Percentiles rank a stretch among this genome's conserved stretches.
These are phyloP conservation scores for Huntiella abstrusa DNA, from an alignment of 2,329 filamentous ascomycete genomes.

Conservation along the genomic window DNA sequence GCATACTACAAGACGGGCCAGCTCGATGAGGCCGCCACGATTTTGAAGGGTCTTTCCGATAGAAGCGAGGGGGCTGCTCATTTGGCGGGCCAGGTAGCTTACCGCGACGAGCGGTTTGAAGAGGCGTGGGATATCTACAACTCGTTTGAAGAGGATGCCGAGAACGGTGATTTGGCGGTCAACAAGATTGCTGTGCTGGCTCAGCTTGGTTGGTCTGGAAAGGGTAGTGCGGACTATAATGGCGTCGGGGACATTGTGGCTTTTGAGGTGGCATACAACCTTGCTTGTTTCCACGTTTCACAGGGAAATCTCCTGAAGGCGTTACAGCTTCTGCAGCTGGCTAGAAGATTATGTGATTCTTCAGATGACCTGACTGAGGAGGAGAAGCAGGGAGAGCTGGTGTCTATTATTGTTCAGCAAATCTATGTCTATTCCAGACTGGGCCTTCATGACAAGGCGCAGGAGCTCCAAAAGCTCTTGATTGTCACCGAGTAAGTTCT, in stretches of 20 bases:
- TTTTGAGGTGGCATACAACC: constrained; percentile 70
- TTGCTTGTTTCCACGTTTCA: constrained; percentile 54
- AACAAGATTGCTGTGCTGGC: constrained; percentile 55
- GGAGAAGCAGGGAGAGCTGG: constrained; percentile 54
- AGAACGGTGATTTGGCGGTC: constrained; percentile 58
- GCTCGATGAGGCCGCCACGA: constrained; percentile 37
- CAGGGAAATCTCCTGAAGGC: constrained; percentile 47
- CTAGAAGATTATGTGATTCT: constrained; percentile 51
- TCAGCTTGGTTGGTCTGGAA: constrained; percentile 52
- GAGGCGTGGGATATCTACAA: constrained; percentile 46
- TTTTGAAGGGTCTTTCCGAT: not conserved
- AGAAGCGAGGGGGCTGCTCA: constrained; percentile 26
- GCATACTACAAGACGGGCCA: constrained; percentile 66
- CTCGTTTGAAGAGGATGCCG: constrained; percentile 35
- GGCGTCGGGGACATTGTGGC: constrained; percentile 27
- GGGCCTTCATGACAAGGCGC: constrained; percentile 47
- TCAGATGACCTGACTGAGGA: constrained; percentile 55
- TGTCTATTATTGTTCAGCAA: constrained; percentile 60
- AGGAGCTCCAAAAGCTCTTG: constrained; percentile 41
- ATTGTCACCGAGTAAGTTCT: constrained; percentile 38
- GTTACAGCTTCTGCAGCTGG: constrained; percentile 47
- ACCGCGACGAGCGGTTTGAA: constrained; percentile 55
- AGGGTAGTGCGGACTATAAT: constrained; percentile 18
- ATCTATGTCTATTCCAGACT: constrained; percentile 50
- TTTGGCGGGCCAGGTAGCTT: constrained; percentile 48